phyloP scores from a whole-genome alignment of 73 alveolate genomes.

The Uronychia setigera region DNA sequence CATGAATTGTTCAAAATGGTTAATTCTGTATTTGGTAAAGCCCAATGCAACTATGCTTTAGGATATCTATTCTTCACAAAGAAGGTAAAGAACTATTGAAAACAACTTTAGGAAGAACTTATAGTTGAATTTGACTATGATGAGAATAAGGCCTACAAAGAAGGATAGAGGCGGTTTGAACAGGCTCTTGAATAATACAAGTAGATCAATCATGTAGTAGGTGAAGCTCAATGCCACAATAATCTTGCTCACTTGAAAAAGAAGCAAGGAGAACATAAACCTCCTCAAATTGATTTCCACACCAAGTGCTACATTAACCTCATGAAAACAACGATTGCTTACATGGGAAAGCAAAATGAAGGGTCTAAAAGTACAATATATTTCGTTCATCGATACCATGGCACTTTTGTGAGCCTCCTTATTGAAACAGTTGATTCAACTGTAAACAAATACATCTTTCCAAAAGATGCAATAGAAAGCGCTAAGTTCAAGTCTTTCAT shows the following conservation, averaged over 20 bases:
- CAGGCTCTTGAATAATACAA: neutral
- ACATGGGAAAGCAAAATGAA: neutral
- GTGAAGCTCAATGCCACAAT: neutral
- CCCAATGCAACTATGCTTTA: neutral
- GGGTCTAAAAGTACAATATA: too few species aligned
- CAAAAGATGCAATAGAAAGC: neutral
- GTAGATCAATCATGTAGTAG: neutral
- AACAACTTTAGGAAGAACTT: neutral
- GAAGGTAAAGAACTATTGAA: neutral
- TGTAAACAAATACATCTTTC: neutral
- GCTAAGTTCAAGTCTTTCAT: neutral
- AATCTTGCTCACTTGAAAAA: neutral
- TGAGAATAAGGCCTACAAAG: neutral
- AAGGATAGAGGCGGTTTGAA: neutral
- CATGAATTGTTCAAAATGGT: neutral
- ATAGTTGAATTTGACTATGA: neutral
- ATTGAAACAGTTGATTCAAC: neutral
- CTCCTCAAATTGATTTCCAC: neutral
- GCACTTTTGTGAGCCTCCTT: neutral
- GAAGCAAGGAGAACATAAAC: neutral
- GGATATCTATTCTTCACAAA: neutral
- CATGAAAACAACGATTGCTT: neutral
- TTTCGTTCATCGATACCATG: neutral
- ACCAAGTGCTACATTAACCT: neutral
- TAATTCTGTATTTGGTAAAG: neutral